Evolutionary conservation across 2,329 filamentous ascomycete genomes (phyloP).

Genomic region (Pseudocercospora fijiensis): DNA sequence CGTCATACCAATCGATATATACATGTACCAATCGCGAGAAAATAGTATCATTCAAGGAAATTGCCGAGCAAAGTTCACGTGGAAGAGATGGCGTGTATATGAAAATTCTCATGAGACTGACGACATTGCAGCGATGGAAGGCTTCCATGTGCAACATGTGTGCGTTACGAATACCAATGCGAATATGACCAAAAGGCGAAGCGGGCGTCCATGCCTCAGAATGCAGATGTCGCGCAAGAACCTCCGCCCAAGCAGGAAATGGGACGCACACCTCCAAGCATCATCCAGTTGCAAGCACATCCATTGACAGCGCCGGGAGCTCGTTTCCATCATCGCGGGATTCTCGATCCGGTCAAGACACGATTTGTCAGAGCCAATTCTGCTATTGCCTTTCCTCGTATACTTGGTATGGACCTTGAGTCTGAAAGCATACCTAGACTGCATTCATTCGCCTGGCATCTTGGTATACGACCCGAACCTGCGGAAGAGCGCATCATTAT

Average conservation of each 20-base stretch:
- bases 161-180: conserved; percentile 40
- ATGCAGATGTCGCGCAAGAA: conserved; percentile 31
- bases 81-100: neutral
- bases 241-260: conserved; percentile 24
- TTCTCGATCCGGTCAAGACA: conserved; percentile 39
- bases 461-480: conserved; percentile 36
- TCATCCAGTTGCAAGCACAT: conserved; percentile 37
- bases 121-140: conserved; percentile 31
- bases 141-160: conserved; percentile 37
- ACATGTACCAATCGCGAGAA: neutral
- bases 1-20: neutral
- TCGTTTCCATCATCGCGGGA: conserved; percentile 39
- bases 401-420: conserved; percentile 55
- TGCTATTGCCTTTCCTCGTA: conserved; percentile 56
- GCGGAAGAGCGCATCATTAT: conserved; percentile 31
- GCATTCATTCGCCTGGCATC: conserved; percentile 58
- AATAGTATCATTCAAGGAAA: neutral
- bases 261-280: conserved; percentile 30
- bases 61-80: neutral
- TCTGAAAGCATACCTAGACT: conserved; percentile 54
- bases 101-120: neutral
- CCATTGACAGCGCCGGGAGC: conserved; percentile 39
- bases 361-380: conserved; percentile 40
- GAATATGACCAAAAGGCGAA: conserved; percentile 36
- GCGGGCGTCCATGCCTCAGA: conserved; percentile 28